A percentile compares a stretch with the other conserved stretches of the same genome.
These are phyloP conservation scores for Neurospora sp. DNA, from an alignment of 2,329 filamentous ascomycete genomes.

Conservation along the genomic window DNA sequence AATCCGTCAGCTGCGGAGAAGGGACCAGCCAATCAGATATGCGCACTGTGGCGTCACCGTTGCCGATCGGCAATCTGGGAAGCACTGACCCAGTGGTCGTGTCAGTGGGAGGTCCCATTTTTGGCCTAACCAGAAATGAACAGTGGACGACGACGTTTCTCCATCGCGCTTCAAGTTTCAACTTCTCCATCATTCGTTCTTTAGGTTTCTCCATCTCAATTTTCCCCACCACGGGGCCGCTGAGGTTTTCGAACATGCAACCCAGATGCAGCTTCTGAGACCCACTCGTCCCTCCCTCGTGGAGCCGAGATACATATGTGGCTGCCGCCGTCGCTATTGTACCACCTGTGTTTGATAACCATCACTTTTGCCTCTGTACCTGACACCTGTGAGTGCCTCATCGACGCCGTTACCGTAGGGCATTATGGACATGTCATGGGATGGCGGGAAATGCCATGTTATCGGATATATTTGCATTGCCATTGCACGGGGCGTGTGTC, in stretches of 20 bases:
- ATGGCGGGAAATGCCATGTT: background rate
- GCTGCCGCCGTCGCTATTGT: background rate
- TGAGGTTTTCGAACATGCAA: background rate
- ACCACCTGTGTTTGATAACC: background rate
- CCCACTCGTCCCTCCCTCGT: background rate
- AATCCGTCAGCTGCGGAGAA: background rate
- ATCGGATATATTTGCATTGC: background rate
- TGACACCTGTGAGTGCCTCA: background rate
- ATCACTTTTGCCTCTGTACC: background rate
- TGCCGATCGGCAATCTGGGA: slow-evolving; percentile 11
- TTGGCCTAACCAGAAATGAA: background rate
- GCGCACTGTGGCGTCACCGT: slow-evolving; percentile 12
- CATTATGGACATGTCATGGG: background rate
- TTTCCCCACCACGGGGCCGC: background rate
- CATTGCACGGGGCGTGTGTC: background rate
- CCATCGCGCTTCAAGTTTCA: background rate
- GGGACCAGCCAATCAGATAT: slow-evolving; percentile 7
- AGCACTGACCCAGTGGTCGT: background rate
- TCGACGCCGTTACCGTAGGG: background rate
- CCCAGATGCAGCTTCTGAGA: background rate
- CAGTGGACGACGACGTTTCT: background rate
- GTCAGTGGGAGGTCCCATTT: background rate
- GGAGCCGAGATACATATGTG: background rate
- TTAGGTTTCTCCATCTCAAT: background rate
- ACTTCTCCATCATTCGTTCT: background rate